Percentiles rank a stretch among this genome's conserved stretches.
phyloP scores from a whole-genome alignment of 108 stramenopile species.

The Heterococcus sp. region DNA sequence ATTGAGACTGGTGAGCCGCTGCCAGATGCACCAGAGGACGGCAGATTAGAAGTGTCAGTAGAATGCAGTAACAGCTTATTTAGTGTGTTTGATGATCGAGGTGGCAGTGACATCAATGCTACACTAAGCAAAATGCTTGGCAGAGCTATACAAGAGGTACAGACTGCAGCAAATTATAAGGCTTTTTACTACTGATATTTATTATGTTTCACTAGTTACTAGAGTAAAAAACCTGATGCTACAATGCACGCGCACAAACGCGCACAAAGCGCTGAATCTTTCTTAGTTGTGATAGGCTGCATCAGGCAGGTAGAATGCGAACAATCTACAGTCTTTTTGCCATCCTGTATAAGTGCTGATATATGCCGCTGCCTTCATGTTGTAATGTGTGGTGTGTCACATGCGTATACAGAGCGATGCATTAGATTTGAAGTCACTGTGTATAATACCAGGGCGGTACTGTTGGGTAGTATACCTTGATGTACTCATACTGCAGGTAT shows the following conservation, averaged over 20 bases:
- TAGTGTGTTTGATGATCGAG: constrained; percentile 32
- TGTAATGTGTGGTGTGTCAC: too few relatives aligned
- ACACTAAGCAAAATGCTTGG: constrained; percentile 17
- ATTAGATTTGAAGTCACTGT: constrained; percentile 23
- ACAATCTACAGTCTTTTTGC: background rate
- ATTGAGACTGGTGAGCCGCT: constrained; percentile 32
- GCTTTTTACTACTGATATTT: too few relatives aligned
- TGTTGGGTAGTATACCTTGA: constrained; percentile 40
- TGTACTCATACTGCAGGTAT: constrained; percentile 29
- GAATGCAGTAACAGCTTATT: constrained; percentile 44
- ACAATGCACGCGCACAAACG: constrained; percentile 7
- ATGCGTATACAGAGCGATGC: background rate
- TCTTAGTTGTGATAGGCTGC: constrained; percentile 9
- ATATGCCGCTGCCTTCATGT: too few relatives aligned
- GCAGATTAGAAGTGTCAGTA: constrained; percentile 35
- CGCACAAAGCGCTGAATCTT: constrained; percentile 15
- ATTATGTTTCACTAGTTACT: background rate
- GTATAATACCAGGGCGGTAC: constrained; percentile 29
- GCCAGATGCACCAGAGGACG: background rate
- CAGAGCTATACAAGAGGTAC: constrained; percentile 16
- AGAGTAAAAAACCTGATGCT: background rate
- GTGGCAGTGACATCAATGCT: constrained; percentile 30
- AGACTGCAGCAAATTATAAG: constrained; percentile 9
- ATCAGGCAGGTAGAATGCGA: constrained; percentile 8
- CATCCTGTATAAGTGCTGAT: background rate